phyloP scores from a whole-genome alignment of 2,329 filamentous ascomycete species.

The Kalaharituber pfeilii region DNA sequence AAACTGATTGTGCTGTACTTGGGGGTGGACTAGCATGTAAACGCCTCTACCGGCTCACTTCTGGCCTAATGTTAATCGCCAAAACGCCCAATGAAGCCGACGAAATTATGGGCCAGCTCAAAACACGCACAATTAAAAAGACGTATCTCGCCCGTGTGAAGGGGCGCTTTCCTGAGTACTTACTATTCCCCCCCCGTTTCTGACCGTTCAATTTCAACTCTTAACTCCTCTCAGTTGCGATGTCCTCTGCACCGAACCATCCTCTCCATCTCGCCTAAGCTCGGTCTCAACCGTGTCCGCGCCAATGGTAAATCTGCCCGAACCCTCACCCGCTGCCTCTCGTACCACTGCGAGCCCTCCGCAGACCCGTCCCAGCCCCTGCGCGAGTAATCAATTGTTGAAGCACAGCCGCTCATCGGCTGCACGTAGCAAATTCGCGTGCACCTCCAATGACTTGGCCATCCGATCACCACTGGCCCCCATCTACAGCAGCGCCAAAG shows the following conservation, averaged over 20 bases:
- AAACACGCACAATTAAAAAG: slow-evolving; percentile 68
- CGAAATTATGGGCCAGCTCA: slow-evolving; percentile 56
- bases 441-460: slow-evolving; percentile 81
- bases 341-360: slow-evolving; percentile 55
- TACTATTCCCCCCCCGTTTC: too few relatives aligned
- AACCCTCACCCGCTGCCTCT: slow-evolving; percentile 79
- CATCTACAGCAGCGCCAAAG: slow-evolving; percentile 85
- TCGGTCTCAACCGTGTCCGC: slow-evolving; percentile 84
- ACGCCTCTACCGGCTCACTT: slow-evolving; percentile 80
- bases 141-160: slow-evolving; percentile 88
- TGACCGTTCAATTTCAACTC: too few relatives aligned
- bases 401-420: slow-evolving; percentile 82
- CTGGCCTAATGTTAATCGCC: slow-evolving; percentile 94
- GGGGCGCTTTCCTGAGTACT: slow-evolving; percentile 63
- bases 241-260: slow-evolving; percentile 82
- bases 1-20: too few relatives aligned
- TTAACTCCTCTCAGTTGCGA: too few relatives aligned
- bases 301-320: slow-evolving; percentile 78
- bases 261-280: slow-evolving; percentile 80
- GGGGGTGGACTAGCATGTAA: slow-evolving; percentile 65
- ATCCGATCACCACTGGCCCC: slow-evolving; percentile 96
- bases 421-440: slow-evolving; percentile 90
- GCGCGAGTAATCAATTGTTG: slow-evolving; percentile 85
- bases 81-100: slow-evolving; percentile 72
- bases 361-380: slow-evolving; percentile 35